Evolutionary conservation across 805 yeast species (phyloP).

Genomic region (Lachancea fermentati): DNA sequence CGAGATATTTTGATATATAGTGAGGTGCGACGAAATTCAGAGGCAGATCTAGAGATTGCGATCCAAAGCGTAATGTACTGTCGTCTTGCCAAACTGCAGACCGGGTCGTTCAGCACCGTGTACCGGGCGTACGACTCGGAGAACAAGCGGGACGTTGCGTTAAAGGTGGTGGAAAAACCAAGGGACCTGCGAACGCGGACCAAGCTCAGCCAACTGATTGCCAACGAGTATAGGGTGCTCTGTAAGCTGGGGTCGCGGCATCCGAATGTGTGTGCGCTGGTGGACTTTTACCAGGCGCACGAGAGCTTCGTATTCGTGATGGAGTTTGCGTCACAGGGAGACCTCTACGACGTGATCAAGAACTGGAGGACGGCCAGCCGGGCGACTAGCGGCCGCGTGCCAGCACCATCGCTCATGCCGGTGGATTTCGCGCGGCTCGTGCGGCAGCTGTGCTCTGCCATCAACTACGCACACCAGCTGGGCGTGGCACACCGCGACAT

Average conservation of each 20-base stretch:
- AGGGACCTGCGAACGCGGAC: constrained; percentile 6
- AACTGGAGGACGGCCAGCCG: constrained; percentile 12
- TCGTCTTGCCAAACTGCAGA: constrained; percentile 17
- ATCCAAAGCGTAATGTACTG: too few relatives aligned
- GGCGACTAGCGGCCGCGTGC: constrained; percentile 11
- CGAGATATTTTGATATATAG: too few relatives aligned
- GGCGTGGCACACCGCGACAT: constrained; percentile 67
- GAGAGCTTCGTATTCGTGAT: constrained; percentile 50
- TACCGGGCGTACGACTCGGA: constrained; percentile 25
- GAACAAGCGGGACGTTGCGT: constrained; percentile 23
- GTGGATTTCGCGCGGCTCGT: constrained; percentile 36
- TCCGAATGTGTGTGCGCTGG: constrained; percentile 51
- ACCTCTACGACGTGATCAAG: constrained; percentile 50
- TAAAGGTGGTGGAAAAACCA: constrained; percentile 26
- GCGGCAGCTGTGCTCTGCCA: constrained; percentile 47
- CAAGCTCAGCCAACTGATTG: constrained; percentile 12
- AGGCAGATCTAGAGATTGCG: too few relatives aligned
- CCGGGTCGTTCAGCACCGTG: constrained; percentile 32
- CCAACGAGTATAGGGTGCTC: constrained; percentile 33
- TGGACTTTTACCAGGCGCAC: constrained; percentile 52
- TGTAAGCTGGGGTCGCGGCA: constrained; percentile 38
- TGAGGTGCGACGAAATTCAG: too few relatives aligned
- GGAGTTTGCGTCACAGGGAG: constrained; percentile 65
- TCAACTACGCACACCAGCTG: constrained; percentile 48
- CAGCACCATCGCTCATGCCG: constrained; percentile 11